phyloP scores from a whole-genome alignment of 2,329 filamentous ascomycete species.

The Pestalotiopsis sp. region DNA sequence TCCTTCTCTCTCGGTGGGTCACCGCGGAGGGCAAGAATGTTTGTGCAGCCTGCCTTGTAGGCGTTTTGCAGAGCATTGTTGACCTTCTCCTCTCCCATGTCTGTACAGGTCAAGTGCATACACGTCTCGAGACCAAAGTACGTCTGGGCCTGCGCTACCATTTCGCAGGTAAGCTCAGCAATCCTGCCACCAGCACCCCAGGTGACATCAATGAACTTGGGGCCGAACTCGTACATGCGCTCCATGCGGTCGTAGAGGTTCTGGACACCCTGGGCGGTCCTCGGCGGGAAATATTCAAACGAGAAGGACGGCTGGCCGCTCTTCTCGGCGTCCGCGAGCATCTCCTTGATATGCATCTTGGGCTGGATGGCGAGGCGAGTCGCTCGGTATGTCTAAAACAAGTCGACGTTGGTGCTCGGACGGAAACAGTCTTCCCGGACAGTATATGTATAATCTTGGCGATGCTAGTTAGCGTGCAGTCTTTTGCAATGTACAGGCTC shows the following conservation, averaged over 20 bases:
- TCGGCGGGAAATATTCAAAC: slow-evolving; percentile 99
- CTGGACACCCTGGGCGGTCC: slow-evolving; percentile 96
- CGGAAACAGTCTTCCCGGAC: not conserved
- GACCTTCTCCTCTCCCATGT: slow-evolving; percentile 93
- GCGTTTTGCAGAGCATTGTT: slow-evolving; percentile 85
- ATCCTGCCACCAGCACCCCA: slow-evolving; percentile 95
- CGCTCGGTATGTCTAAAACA: not conserved
- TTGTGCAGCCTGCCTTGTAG: slow-evolving; percentile 94
- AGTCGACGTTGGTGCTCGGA: not conserved
- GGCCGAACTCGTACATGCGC: slow-evolving; percentile 93
- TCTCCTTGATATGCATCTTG: slow-evolving; percentile 94
- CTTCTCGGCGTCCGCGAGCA: slow-evolving; percentile 80
- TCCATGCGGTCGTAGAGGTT: slow-evolving; percentile 99
- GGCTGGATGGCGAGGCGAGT: slow-evolving; percentile 8
- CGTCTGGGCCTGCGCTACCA: slow-evolving; percentile 94
- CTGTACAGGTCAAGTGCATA: slow-evolving; percentile 98
- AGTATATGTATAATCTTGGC: not conserved
- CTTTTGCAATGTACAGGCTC: not conserved
- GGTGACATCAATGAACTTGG: slow-evolving; percentile 96
- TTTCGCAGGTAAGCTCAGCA: slow-evolving; percentile 92
- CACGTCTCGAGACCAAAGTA: slow-evolving; percentile 97
- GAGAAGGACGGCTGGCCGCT: slow-evolving; percentile 88
- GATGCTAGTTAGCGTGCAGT: not conserved
- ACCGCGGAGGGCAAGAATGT: slow-evolving; percentile 90
- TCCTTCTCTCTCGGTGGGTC: slow-evolving; percentile 94